Percentiles rank a stretch among this genome's conserved stretches.
Conservation (phyloP, 495 filamentous ascomycete genomes). For the Pseudevernia furfuracea region DNA sequence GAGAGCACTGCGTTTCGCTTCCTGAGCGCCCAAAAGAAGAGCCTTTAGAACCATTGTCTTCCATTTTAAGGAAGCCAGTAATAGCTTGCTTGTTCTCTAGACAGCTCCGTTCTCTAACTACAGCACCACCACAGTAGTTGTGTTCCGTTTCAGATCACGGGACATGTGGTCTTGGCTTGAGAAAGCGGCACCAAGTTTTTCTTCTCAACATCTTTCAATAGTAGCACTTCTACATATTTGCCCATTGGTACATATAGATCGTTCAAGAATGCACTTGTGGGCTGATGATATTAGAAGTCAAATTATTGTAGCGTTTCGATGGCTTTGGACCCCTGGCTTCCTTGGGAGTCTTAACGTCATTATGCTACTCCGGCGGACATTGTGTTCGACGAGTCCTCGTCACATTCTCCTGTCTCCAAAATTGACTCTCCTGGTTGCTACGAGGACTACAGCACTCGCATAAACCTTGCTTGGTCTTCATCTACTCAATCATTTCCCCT, state of each 20-base stretch:
- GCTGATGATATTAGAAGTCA: background rate
- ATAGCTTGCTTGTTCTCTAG: background rate
- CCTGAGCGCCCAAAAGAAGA: background rate
- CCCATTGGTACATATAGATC: no score
- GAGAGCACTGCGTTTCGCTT: background rate
- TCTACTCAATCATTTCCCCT: background rate
- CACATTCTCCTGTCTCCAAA: background rate
- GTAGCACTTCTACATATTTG: no score
- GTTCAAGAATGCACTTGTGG: no score
- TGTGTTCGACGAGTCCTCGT: background rate
- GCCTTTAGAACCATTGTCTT: background rate
- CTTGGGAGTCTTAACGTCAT: slow-evolving; percentile 1
- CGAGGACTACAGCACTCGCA: background rate
- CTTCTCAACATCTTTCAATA: no score
- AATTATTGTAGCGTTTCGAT: background rate
- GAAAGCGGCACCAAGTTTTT: no score
- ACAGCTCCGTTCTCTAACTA: background rate
- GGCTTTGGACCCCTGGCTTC: background rate
- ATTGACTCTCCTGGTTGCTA: background rate
- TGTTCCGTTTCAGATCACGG: no score
- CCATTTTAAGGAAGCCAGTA: background rate
- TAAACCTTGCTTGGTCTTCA: background rate
- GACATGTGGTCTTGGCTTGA: no score
- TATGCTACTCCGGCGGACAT: background rate
- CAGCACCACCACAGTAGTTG: no score